Percentiles rank a stretch among this genome's conserved stretches.
phyloP scores from a whole-genome alignment of 441 rosid genomes.

The Mallotus repandus region DNA sequence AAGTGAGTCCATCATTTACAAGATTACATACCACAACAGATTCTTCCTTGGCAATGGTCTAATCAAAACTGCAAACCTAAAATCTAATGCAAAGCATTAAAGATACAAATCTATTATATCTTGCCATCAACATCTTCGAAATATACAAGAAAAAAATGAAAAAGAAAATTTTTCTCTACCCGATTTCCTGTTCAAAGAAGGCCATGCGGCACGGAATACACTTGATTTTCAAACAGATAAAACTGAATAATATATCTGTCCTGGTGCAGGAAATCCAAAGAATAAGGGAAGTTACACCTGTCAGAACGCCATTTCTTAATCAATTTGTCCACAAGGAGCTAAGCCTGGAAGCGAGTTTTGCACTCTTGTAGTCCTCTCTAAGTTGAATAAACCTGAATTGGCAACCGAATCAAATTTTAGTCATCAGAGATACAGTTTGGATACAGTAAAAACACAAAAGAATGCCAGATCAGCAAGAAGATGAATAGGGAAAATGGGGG shows the following conservation, averaged over 20 bases:
- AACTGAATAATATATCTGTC: conserved; percentile 5
- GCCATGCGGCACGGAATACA: background rate
- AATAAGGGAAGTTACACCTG: conserved; percentile 15
- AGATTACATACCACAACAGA: conserved; percentile 14
- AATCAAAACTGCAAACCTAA: conserved; percentile 26
- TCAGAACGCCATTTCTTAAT: conserved; percentile 27
- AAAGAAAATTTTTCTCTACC: conserved; percentile 11
- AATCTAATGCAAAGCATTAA: conserved; percentile 6
- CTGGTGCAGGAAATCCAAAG: conserved; percentile 15
- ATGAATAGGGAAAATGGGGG: background rate
- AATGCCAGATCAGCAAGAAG: background rate
- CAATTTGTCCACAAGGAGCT: conserved; percentile 76
- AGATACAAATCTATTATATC: conserved; percentile 8
- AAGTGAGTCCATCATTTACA: conserved; percentile 33
- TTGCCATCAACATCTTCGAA: conserved; percentile 16
- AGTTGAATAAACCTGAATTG: conserved; percentile 87
- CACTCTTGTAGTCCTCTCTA: conserved; percentile 94
- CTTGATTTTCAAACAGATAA: conserved; percentile 8
- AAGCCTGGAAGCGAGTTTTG: conserved; percentile 83
- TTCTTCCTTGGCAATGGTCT: conserved; percentile 1
- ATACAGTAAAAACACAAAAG: background rate
- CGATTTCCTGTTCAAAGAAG: conserved; percentile 10
- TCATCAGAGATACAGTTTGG: conserved; percentile 5
- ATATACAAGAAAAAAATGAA: conserved; percentile 23
- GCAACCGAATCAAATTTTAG: conserved; percentile 8